Evolutionary conservation across 2,329 filamentous ascomycete genomes (phyloP), one percentile per base, ranked within the genome.

Genomic region (Hypocreales sp.): DNA sequence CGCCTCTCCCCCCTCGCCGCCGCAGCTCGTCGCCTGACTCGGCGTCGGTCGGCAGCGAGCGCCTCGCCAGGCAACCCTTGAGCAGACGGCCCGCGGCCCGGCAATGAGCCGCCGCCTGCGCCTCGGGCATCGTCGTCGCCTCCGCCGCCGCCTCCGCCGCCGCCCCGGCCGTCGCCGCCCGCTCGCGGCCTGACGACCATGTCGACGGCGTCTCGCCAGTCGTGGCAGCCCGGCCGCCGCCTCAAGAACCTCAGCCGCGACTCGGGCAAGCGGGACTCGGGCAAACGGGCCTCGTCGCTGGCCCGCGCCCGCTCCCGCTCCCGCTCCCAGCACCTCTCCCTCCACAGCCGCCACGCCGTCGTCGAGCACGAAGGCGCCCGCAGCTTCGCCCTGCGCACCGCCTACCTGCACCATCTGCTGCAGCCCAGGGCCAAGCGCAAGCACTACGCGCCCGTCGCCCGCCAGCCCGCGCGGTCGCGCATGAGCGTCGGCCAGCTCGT

Each of bases 391-490:
- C 72, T 98, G 29, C 79, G 90, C 35, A 76, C 81, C 40, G 87
- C 87, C 40, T 94, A 83, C 54, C 78, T 98, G 32, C 69, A 87
- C 53, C 92, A 98, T 53, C 74, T 95, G 24, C 68, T 98, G 28
- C 84, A 93, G 50, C 87, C 90, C 36, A 80, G 84, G 46, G 70
- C 81, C 44, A 90, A 87, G 55, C 73, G 83, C 46, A 80, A 87
- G 46, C 83, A 93, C 58, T 92, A 84, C 66, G 73, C 90, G 22
- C 56, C 73, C 55, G 47, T 67, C 37, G 58, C 76, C 26, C 74
- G 72, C 41, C 67, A 70, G 30, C 67, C 72, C 35, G 58, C 67
- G 7, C 60, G 64, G 37, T 58, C 57, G 27, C 72, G 83, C 53
- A 73, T 81, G 33, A 79, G 78, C 33, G 79, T 92, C 32, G 74